Evolutionary conservation across 129 eudicot genomes (phyloP).

Genomic region (sunflower (Helianthus annuus)): HanXRQr2.0-SUNRISE NC_035438.2:60768133-60768632

Average conservation of each 20-base stretch:
- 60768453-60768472: no score
- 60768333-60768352: slow-evolving; percentile 93
- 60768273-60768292: no score
- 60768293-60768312: slow-evolving; percentile 27
- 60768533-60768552: no score
- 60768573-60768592: no score
- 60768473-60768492: no score
- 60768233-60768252: not conserved
- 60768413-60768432: not conserved
- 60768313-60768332: slow-evolving; percentile 99
- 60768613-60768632: slow-evolving; percentile 94
- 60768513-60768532: no score
- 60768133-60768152: slow-evolving; percentile 93
- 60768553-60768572: slow-evolving; percentile 73
- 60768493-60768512: no score
- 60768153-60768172: slow-evolving; percentile 95
- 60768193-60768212: not conserved
- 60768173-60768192: slow-evolving; percentile 78
- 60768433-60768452: no score
- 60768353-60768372: slow-evolving; percentile 97
- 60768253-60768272: not conserved
- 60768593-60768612: no score
- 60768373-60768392: slow-evolving; percentile 98
- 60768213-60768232: slow-evolving; percentile 7
- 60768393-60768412: slow-evolving; percentile 83